Evolutionary conservation across 2,329 filamentous ascomycete genomes (phyloP).

Genomic region (Nectriaceae sp.): DNA sequence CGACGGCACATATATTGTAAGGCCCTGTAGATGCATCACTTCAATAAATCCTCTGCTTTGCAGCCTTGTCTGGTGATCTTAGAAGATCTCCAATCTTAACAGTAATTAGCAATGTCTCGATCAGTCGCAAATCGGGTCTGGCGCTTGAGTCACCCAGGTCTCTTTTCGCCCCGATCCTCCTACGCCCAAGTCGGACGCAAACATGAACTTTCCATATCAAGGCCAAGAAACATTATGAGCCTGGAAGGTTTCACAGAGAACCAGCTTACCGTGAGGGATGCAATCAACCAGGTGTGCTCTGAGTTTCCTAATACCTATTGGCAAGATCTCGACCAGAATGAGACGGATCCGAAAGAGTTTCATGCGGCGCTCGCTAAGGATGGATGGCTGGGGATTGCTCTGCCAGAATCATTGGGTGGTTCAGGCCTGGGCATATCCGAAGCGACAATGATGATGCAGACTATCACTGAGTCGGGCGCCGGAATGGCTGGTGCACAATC

Average conservation of each 20-base stretch:
- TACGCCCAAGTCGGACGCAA: neutral
- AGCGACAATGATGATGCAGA: conserved; percentile 86
- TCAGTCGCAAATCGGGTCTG: conserved; percentile 7
- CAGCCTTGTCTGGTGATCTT: no score
- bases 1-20: no score
- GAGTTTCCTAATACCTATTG: conserved; percentile 76
- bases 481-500: conserved; percentile 72
- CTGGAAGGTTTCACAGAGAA: conserved; percentile 71
- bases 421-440: conserved; percentile 77
- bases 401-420: conserved; percentile 74
- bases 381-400: conserved; percentile 80
- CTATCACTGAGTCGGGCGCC: conserved; percentile 75
- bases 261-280: conserved; percentile 72
- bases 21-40: no score
- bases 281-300: conserved; percentile 67
- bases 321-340: conserved; percentile 71
- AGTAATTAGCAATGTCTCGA: no score
- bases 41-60: no score
- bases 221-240: conserved; percentile 61
- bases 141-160: conserved; percentile 13
- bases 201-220: conserved; percentile 38
- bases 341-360: conserved; percentile 72
- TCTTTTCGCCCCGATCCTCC: neutral
- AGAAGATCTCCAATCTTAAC: no score
- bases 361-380: conserved; percentile 73